A percentile compares a stretch with the other conserved stretches of the same genome.
Conservation (phyloP, 371 early-diverging fungal species). For the Apophysomyces variabilis region DNA sequence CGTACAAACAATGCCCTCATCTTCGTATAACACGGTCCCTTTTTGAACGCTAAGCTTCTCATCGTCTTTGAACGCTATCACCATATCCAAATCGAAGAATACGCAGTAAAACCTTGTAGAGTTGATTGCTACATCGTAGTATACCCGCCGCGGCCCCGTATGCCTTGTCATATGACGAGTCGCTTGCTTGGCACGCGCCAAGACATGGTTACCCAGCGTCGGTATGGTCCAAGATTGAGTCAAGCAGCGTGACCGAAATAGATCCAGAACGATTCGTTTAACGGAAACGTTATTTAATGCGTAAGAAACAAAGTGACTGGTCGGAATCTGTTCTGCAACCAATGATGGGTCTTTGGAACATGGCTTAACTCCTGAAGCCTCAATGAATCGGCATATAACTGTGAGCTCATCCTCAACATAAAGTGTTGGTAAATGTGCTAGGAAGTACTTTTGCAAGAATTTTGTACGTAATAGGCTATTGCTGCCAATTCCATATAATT, state of each 20-base stretch:
- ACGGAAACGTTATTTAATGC: background rate
- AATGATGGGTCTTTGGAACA: background rate
- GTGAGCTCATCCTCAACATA: background rate
- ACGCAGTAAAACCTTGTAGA: slow-evolving; percentile 4
- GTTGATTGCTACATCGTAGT: background rate
- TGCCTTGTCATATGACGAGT: slow-evolving; percentile 4
- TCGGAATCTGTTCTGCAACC: background rate
- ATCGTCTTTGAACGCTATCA: background rate
- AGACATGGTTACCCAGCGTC: background rate
- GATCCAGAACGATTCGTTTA: background rate
- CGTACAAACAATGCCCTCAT: background rate
- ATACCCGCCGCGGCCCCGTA: background rate
- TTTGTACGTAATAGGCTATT: background rate
- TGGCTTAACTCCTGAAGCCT: slow-evolving; percentile 6
- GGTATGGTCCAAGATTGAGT: background rate
- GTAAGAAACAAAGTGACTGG: background rate
- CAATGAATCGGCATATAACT: background rate
- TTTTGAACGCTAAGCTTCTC: background rate
- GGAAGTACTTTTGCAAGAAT: background rate
- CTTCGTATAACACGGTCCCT: background rate
- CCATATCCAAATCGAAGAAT: background rate
- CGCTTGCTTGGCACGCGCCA: slow-evolving; percentile 8
- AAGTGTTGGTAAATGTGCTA: background rate
- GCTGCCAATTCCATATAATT: background rate
- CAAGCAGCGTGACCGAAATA: background rate